Base-by-base conservation (phyloP, 192 early-diverging fungal species). In the Allomyces macrogynus region DNA sequence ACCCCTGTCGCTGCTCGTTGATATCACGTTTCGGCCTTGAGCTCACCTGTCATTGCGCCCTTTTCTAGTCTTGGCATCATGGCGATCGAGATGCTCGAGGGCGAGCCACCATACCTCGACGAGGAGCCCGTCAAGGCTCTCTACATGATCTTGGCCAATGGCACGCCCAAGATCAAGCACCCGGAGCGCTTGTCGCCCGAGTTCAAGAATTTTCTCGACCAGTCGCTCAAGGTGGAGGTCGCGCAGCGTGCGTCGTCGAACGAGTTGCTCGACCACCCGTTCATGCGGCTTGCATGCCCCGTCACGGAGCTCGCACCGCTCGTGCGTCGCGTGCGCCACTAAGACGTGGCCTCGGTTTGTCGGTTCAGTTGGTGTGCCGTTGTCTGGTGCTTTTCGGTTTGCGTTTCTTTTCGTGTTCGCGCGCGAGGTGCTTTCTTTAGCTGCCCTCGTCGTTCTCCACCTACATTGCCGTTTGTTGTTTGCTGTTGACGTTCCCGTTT, bases 31-130 rank as follows among this genome's bases (percentile, higher is more conserved):
- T 40, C 32, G 32, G 7, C 32, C 32, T 40, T 40, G 32, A 8
- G 7, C 32, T 40, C 32, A 40, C 32, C 32, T 40, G 0, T 40
- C 12, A 87, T 88, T 77, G 86, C 88, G 12, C 85, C 87, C 69
- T 81, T 88, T 68, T 89, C 92, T 92, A 40, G 32, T 40, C 61
- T 68, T 11, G 67, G 67, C 18, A 66, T 68, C 65, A 68, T 68
- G 67, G 61, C 60, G 0, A 68, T 68, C 24, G 67, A 68, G 65
- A 68, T 68, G 67, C 22, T 68, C 61, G 67, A 68, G 65, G 67
- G 67, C 20, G 67, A 68, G 61, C 67, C 67, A 32, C 67, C 67
- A n/a, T 68, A 68, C 65, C 65, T 68, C 18, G 64, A 68, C 65
- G 67, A 68, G 43, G 64, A 68, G 32, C 67, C 67, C 14, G 27